Evolutionary conservation across 371 early-diverging fungal species (phyloP), one percentile per base, ranked within the genome.

Genomic region (Globomyces sp.): DNA sequence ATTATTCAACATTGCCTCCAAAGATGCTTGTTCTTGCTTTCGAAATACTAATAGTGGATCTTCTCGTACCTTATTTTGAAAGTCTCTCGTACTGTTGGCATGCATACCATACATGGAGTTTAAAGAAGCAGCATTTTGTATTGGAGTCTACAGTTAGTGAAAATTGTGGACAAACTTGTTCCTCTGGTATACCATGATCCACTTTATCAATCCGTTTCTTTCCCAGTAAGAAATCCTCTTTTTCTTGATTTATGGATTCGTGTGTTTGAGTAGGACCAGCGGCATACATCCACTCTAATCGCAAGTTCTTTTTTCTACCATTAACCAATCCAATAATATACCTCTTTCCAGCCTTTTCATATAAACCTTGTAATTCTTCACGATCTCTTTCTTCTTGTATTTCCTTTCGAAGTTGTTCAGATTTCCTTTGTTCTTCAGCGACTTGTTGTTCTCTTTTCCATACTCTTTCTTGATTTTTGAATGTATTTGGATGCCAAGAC

Each of bases 231-330:
- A 83, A 98, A 2, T 87, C 92, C 73, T 98, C 98, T 71, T 88
- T 80, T 34, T 91, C 92, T 57, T 90, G 87, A 9, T 75, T 76
- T 13, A 79, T 71, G 0, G 46, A 57, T 10, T 48, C 49, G 8
- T 78, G 80, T 8, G 74, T 71, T 2, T 77, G 79, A n/a, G 81
- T 75, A 8, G 82, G 79, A 2, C 82, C 87, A 6, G 89, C 87
- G 40, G 89, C 86, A 70, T 98, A 98, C 95, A 97, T 96, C 96
- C 97, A 96, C 67, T 97, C 97, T 2, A 98, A 74, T 55, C 89
- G 82, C 64, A 93, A 89, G 34, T 83, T 79, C 40, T 83, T 76
- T 68, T 87, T 85, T 63, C 89, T 91, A 44, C 40, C 58, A 48
- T 47, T 51, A 10, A 5, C 8, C 34, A 8, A 49, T 49, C n/a